Conservation (phyloP, 306 rosid genomes). For the Vigna angularis region DNA sequence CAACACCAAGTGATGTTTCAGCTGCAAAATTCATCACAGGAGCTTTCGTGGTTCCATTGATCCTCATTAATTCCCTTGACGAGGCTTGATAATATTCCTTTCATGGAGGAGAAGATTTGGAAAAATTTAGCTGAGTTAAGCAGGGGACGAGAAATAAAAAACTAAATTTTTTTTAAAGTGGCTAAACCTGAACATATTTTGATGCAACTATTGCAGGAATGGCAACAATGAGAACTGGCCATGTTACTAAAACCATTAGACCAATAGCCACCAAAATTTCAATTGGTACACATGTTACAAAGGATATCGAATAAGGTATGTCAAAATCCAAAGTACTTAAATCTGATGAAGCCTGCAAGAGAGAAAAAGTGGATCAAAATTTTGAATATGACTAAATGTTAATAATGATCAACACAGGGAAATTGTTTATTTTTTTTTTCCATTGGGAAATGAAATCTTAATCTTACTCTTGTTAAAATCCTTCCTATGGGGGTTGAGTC, state of each 20-base stretch:
- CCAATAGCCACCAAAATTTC: slow-evolving; percentile 52
- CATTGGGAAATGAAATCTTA: slow-evolving; percentile 38
- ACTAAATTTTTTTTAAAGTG: not conserved
- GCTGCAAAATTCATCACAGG: slow-evolving; percentile 80
- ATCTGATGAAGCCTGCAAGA: slow-evolving; percentile 83
- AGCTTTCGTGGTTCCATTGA: slow-evolving; percentile 93
- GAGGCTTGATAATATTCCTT: slow-evolving; percentile 81
- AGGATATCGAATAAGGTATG: slow-evolving; percentile 63
- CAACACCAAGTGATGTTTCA: slow-evolving; percentile 83
- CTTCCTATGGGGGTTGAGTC: slow-evolving; percentile 85
- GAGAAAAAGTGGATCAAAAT: not conserved
- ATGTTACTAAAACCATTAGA: slow-evolving; percentile 74
- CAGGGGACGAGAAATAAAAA: not conserved
- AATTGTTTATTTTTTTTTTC: not conserved
- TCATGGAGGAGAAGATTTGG: not conserved
- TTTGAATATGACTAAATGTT: slow-evolving; percentile 5
- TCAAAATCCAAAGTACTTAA: slow-evolving; percentile 82
- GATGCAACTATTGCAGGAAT: slow-evolving; percentile 63
- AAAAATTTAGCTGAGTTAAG: not conserved
- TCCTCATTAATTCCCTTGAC: slow-evolving; percentile 75
- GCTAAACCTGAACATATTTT: slow-evolving; percentile 61
- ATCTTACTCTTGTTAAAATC: slow-evolving; percentile 79
- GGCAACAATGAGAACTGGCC: slow-evolving; percentile 83
- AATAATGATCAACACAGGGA: not conserved
- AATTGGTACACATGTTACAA: slow-evolving; percentile 34